phyloP scores from a whole-genome alignment of 2,329 filamentous ascomycete species.

The Chaetomium olivaceum region DNA sequence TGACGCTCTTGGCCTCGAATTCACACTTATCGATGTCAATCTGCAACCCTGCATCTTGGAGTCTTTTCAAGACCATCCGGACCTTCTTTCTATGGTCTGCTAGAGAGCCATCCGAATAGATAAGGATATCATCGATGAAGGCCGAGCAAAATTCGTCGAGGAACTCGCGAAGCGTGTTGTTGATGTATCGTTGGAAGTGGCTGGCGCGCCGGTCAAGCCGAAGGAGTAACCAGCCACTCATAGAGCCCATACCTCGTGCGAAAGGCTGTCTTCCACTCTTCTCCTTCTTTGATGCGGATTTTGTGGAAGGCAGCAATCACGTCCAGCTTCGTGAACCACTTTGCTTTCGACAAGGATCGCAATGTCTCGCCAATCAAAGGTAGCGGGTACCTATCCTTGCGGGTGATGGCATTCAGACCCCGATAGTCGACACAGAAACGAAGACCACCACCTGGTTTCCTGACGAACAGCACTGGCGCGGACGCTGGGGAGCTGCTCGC shows the following conservation, averaged over 20 bases:
- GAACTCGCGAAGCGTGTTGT: conserved; percentile 2
- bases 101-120: conserved; percentile 8
- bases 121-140: conserved; percentile 24
- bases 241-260: conserved; percentile 33
- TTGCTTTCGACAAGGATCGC: background rate
- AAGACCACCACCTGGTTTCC: background rate
- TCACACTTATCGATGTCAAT: conserved; percentile 13
- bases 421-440: conserved; percentile 1
- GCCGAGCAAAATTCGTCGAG: conserved; percentile 18
- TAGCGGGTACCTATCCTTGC: background rate
- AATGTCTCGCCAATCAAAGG: conserved; percentile 8
- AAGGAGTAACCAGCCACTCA: conserved; percentile 38
- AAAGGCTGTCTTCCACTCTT: conserved; percentile 40
- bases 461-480: background rate
- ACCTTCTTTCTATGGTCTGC: conserved; percentile 4
- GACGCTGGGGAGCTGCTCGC: background rate
- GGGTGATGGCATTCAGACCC: conserved; percentile 6
- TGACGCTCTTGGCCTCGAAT: conserved; percentile 6
- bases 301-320: background rate
- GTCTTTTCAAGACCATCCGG: background rate
- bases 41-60: background rate
- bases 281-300: background rate
- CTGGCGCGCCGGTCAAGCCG: conserved; percentile 29
- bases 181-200: conserved; percentile 22
- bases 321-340: conserved; percentile 9